Base-by-base conservation (phyloP, 2,329 filamentous ascomycete genomes). In the Aspergillus fumigatiaffinis region DNA sequence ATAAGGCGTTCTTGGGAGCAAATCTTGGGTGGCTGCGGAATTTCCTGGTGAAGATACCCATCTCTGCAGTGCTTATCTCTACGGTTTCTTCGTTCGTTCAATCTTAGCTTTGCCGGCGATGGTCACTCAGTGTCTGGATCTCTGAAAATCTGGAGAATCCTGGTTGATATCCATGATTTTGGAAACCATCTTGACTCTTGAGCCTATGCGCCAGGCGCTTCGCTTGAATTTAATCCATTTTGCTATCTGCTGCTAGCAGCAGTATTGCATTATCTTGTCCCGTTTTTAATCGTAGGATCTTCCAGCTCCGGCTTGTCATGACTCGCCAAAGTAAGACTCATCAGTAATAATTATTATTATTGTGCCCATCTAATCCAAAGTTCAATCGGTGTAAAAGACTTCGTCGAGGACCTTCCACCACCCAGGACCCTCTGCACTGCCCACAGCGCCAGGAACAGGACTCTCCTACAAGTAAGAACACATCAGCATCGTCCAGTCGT, bases 401-500 rank as follows among this genome's bases (percentile, higher is more conserved):
- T 74, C 70, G 21, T 74, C 71, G 49, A 73, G 51, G 0, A 60
- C 60, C 60, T 72, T 73, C 71, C 70, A 74, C 71, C 71, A 74
- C 9, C 70, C 69, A 12, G 71, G 71, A 1, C 71, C 71, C 42
- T 70, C 70, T 14, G 67, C 68, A 60, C 70, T 73, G 44, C 69
- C 55, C 29, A 71, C 59, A 14, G 71, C 71, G 21, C 68, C 69
- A 1, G 68, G 59, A 51, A 72, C 65, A 1, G 64, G 68, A 48
- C 70, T 73, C 56, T 73, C 71, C 66, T 72, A 20, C 8, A 51
- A 2, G 14, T n/a, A 32, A 38, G 32, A 4, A 12, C 28, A 50
- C 9, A 6, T 64, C 50, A 65, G 52, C 46, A 29, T 57, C 42
- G 26, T 23, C 17, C 5, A 3, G 3, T 44, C 6, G 1, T 23